Percentiles rank a stretch among this genome's conserved stretches.
These are phyloP conservation scores for Aspergillus bombycis DNA, from an alignment of 2,329 filamentous ascomycete genomes.

Conservation along the genomic window DNA sequence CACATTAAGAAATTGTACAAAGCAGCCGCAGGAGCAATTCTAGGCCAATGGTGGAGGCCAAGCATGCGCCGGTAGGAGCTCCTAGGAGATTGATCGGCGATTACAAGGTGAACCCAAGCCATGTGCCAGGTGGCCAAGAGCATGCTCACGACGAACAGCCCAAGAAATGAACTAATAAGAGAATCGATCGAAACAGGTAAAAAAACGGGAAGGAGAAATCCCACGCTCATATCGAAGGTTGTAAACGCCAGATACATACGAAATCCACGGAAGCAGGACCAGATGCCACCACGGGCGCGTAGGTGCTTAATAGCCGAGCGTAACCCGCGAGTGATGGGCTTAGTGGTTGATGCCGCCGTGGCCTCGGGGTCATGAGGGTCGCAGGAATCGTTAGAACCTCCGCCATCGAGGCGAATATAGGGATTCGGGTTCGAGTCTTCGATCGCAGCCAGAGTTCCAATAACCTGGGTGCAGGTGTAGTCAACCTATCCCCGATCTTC, in stretches of 20 bases:
- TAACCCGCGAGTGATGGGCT: slow-evolving; percentile 65
- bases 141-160: slow-evolving; percentile 55
- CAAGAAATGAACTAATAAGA: slow-evolving; percentile 39
- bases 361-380: not conserved
- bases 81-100: slow-evolving; percentile 67
- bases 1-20: slow-evolving; percentile 31
- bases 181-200: not conserved
- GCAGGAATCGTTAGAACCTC: slow-evolving; percentile 20
- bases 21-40: slow-evolving; percentile 70
- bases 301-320: slow-evolving; percentile 64
- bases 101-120: slow-evolving; percentile 84
- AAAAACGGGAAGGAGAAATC: not conserved
- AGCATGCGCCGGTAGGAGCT: slow-evolving; percentile 72
- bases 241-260: slow-evolving; percentile 52
- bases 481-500: slow-evolving; percentile 36
- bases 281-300: slow-evolving; percentile 63
- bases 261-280: slow-evolving; percentile 71
- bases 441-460: slow-evolving; percentile 66
- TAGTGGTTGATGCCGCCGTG: slow-evolving; percentile 32
- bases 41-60: slow-evolving; percentile 65
- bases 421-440: slow-evolving; percentile 62
- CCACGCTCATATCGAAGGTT: slow-evolving; percentile 44
- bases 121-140: slow-evolving; percentile 70
- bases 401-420: slow-evolving; percentile 54
- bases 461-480: slow-evolving; percentile 64